phyloP scores from a whole-genome alignment of 768 basidiomycete species.

The Russula sp. region DNA sequence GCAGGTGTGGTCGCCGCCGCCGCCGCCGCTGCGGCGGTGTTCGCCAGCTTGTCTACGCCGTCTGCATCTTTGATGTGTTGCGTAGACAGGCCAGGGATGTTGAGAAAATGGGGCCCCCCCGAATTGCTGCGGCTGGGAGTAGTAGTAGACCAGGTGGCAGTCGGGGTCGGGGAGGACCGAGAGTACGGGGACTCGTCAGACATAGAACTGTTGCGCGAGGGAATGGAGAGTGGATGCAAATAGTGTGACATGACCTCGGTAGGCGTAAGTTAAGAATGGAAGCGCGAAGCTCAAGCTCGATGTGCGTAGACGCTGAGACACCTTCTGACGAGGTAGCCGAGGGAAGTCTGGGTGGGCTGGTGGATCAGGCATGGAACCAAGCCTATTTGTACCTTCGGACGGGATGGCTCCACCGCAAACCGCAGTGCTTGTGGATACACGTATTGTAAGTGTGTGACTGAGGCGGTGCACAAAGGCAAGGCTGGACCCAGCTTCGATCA shows the following conservation, averaged over 20 bases:
- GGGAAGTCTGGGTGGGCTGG: neutral
- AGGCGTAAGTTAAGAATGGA: neutral
- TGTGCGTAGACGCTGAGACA: neutral
- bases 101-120: neutral
- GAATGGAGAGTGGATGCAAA: conserved; percentile 1
- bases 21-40: neutral
- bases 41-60: conserved; percentile 8
- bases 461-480: neutral
- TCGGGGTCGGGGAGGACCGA: neutral
- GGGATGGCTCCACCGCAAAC: neutral
- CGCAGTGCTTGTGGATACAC: neutral
- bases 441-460: neutral
- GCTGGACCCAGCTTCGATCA: neutral
- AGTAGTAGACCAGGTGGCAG: neutral
- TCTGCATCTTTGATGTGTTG: conserved; percentile 14
- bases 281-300: neutral
- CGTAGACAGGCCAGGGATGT: neutral
- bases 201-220: conserved; percentile 4
- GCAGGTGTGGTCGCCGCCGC: neutral
- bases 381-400: neutral
- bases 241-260: conserved; percentile 7
- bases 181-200: conserved; percentile 7
- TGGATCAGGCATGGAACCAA: neutral
- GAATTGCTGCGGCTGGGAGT: neutral
- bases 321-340: neutral